Percentiles rank a stretch among this genome's conserved stretches.
phyloP scores from a whole-genome alignment of 2,329 filamentous ascomycete species.

The Fusarium sp. region DNA sequence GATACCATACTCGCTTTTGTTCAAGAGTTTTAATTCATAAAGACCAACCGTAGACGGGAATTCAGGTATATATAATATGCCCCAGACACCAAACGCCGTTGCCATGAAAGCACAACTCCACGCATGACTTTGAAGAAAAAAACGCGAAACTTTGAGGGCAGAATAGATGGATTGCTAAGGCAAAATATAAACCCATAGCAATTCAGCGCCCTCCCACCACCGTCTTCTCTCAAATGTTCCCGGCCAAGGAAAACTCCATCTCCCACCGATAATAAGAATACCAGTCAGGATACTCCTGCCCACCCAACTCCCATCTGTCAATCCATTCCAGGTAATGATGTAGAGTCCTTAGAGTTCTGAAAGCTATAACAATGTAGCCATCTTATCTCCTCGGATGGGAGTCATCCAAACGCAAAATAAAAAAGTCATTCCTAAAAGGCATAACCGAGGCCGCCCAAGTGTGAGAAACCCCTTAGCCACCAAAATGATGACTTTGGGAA shows the following conservation, averaged over 20 bases:
- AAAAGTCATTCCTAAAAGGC: constrained; percentile 4
- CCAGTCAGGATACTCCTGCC: constrained; percentile 33
- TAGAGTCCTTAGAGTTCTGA: constrained; percentile 26
- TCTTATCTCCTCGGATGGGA: constrained; percentile 14
- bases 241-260: constrained; percentile 28
- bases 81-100: constrained; percentile 50
- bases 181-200: constrained; percentile 33
- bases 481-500: constrained; percentile 15
- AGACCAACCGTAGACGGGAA: constrained; percentile 29
- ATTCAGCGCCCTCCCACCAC: constrained; percentile 28
- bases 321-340: constrained; percentile 39
- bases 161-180: constrained; percentile 42
- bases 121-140: constrained; percentile 27
- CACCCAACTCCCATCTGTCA: constrained; percentile 32
- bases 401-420: constrained; percentile 27
- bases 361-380: constrained; percentile 31
- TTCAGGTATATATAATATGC: constrained; percentile 51
- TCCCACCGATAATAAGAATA: constrained; percentile 36
- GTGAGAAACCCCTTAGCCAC: not conserved
- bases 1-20: not conserved
- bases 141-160: constrained; percentile 37
- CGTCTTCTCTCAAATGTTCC: constrained; percentile 17
- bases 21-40: constrained; percentile 26
- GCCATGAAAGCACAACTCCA: constrained; percentile 49
- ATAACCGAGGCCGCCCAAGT: not conserved